Percentiles rank a stretch among this genome's conserved stretches.
Conservation (phyloP, 768 basidiomycete species). For the Kwoniella pini region DNA sequence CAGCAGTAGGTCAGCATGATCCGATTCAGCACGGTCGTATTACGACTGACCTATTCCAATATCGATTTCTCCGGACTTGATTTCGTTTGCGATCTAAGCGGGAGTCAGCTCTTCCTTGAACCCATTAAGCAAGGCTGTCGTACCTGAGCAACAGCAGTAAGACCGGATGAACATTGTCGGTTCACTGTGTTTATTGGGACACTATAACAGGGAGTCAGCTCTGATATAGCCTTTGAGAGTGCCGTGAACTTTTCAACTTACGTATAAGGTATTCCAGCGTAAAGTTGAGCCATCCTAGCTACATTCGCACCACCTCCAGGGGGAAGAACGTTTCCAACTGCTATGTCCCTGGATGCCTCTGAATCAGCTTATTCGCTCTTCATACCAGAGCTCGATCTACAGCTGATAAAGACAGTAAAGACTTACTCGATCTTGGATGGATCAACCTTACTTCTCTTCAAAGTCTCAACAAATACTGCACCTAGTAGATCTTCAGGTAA, state of each 20-base stretch:
- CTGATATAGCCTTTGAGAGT: not conserved
- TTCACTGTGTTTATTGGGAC: slow-evolving; percentile 91
- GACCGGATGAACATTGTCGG: slow-evolving; percentile 87
- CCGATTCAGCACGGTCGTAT: not conserved
- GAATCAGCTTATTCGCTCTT: not conserved
- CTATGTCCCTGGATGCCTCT: slow-evolving; percentile 65
- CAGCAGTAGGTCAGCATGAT: too few relatives aligned
- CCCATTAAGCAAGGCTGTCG: not conserved
- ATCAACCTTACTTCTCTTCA: slow-evolving; percentile 46
- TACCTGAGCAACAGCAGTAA: slow-evolving; percentile 79
- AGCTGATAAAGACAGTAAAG: too few relatives aligned
- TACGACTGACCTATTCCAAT: slow-evolving; percentile 70
- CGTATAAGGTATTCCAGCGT: slow-evolving; percentile 81
- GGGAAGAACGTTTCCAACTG: slow-evolving; percentile 62
- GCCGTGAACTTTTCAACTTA: slow-evolving; percentile 25
- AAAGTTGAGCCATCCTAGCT: slow-evolving; percentile 80
- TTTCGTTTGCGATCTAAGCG: slow-evolving; percentile 72
- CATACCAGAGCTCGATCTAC: slow-evolving; percentile 2
- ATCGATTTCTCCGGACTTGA: slow-evolving; percentile 76
- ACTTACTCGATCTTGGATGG: slow-evolving; percentile 52
- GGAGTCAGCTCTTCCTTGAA: not conserved
- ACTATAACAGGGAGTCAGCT: slow-evolving; percentile 22
- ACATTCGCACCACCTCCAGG: slow-evolving; percentile 58
- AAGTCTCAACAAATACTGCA: slow-evolving; percentile 72
- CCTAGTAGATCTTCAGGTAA: slow-evolving; percentile 83